Percentiles rank a stretch among this genome's conserved stretches.
phyloP scores from a whole-genome alignment of 2,329 filamentous ascomycete species.

The Lecanoromycetidae sp. region DNA sequence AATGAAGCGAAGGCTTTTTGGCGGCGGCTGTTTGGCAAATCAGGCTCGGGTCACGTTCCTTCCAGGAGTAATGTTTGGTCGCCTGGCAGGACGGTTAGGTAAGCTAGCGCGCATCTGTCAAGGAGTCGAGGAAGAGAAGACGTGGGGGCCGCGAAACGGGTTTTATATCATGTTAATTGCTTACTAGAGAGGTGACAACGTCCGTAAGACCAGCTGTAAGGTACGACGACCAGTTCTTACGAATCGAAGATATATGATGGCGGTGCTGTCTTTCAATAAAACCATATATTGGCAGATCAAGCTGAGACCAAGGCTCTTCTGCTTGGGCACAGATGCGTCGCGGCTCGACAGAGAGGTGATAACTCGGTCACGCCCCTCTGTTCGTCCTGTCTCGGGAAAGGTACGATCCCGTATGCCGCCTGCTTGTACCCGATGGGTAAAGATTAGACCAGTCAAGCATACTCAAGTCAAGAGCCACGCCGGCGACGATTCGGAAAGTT shows the following conservation, averaged over 20 bases:
- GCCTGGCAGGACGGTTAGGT: too few species aligned
- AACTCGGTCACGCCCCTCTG: constrained; percentile 12
- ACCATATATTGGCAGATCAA: not conserved
- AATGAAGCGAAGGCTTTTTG: not conserved
- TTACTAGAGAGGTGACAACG: too few species aligned
- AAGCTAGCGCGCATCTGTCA: too few species aligned
- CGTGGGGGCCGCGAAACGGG: too few species aligned
- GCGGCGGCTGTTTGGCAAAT: not conserved
- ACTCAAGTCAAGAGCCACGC: not conserved
- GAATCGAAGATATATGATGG: too few species aligned
- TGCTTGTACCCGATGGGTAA: constrained; percentile 13
- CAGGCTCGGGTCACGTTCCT: not conserved
- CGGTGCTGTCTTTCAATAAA: too few species aligned
- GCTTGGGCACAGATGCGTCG: constrained; percentile 16
- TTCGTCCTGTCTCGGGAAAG: constrained; percentile 8
- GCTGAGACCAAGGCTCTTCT: not conserved
- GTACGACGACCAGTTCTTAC: too few species aligned
- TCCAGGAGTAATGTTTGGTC: too few species aligned
- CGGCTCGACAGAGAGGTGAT: constrained; percentile 7
- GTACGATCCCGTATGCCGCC: constrained; percentile 11
- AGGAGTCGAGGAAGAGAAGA: too few species aligned
- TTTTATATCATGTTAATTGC: too few species aligned
- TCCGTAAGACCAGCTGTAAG: too few species aligned
- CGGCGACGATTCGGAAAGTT: not conserved
- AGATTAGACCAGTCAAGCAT: not conserved